Percentiles rank a stretch among this genome's conserved stretches.
Conservation (phyloP, 1,284 basidiomycete genomes). For the Sanghuangporus baumii region DNA sequence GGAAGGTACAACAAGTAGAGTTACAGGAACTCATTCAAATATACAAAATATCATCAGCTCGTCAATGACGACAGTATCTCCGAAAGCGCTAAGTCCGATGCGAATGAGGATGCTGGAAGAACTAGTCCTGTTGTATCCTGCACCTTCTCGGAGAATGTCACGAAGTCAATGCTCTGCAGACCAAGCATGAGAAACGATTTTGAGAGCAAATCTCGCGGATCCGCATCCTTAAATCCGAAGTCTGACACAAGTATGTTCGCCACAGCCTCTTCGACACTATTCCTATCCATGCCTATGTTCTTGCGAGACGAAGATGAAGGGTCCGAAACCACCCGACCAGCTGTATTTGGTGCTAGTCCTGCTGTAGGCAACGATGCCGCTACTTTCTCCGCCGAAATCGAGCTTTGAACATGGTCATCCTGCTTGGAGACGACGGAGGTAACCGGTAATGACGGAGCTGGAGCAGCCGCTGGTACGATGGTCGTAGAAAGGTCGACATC, state of each 20-base stretch:
- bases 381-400: too few relatives aligned
- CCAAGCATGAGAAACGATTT: constrained; percentile 10
- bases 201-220: constrained; percentile 1
- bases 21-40: neutral
- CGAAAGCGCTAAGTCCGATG: constrained; percentile 2
- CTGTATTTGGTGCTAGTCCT: too few relatives aligned
- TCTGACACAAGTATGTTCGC: neutral
- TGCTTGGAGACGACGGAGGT: neutral
- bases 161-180: constrained; percentile 13
- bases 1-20: too few relatives aligned
- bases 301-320: too few relatives aligned
- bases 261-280: neutral
- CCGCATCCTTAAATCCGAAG: neutral
- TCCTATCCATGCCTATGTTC: neutral
- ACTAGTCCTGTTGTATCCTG: neutral
- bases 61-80: neutral
- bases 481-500: neutral
- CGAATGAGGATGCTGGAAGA: constrained; percentile 11
- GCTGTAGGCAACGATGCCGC: too few relatives aligned
- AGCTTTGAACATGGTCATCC: neutral
- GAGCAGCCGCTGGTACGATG: neutral
- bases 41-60: neutral
- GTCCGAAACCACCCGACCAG: too few relatives aligned
- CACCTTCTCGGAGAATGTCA: constrained; percentile 10
- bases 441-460: neutral